These are phyloP conservation scores for Malus orientalis DNA, from an alignment of 306 rosid genomes.

Conservation along the genomic window DNA sequence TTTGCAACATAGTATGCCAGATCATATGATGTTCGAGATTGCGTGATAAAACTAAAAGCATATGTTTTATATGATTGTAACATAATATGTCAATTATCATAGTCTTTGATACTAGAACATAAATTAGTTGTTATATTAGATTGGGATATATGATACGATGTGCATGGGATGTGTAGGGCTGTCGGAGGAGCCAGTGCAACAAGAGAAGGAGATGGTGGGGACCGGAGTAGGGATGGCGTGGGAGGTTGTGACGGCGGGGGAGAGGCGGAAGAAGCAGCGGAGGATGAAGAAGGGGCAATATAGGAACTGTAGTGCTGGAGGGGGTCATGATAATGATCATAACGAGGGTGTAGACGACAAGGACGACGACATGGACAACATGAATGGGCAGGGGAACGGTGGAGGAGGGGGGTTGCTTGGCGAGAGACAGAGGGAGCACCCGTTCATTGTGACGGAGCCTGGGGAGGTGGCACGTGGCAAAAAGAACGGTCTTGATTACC, in stretches of 20 bases:
- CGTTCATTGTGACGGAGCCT: constrained; percentile 91
- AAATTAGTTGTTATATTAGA: neutral
- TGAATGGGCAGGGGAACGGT: neutral
- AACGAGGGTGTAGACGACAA: constrained; percentile 31
- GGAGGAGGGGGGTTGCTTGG: neutral
- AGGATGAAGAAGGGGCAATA: constrained; percentile 19
- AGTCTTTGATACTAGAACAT: neutral
- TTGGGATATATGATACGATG: neutral
- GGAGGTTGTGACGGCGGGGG: constrained; percentile 30
- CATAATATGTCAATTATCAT: neutral
- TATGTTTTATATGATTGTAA: neutral
- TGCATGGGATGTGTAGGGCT: constrained; percentile 34
- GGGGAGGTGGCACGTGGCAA: constrained; percentile 99
- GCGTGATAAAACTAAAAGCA: neutral
- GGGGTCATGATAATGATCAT: constrained; percentile 6
- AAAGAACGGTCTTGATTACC: constrained; percentile 92
- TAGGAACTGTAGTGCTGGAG: constrained; percentile 11
- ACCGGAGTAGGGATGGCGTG: constrained; percentile 67
- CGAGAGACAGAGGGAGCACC: constrained; percentile 89
- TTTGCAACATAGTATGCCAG: too few relatives aligned
- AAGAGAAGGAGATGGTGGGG: constrained; percentile 60
- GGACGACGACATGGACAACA: neutral
- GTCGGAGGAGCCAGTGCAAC: constrained; percentile 92
- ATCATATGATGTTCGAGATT: too few relatives aligned
- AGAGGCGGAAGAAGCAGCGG: constrained; percentile 43